Evolutionary conservation across 352 stramenopile genomes (phyloP).

Genomic region (Phytopythium vexans): DNA sequence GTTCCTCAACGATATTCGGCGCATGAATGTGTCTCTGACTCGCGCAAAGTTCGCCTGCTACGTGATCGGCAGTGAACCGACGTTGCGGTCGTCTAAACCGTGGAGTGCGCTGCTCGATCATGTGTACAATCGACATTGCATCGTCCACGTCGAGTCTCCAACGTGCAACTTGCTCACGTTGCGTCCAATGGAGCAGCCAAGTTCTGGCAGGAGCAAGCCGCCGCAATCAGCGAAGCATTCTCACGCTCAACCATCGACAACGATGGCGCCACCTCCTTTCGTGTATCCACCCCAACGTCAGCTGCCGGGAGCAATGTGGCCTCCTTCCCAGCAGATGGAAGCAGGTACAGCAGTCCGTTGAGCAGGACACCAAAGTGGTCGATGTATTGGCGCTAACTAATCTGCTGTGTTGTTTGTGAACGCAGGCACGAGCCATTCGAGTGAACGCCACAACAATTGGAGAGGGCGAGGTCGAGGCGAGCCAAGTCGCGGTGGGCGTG

Average conservation of each 20-base stretch:
- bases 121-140: constrained; percentile 50
- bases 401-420: too few species aligned
- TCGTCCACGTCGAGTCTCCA: constrained; percentile 83
- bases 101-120: constrained; percentile 81
- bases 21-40: constrained; percentile 89
- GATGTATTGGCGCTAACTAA: too few species aligned
- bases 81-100: constrained; percentile 79
- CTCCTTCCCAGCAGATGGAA: too few species aligned
- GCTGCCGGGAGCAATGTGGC: too few species aligned
- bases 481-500: constrained; percentile 17
- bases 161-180: constrained; percentile 73
- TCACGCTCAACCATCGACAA: constrained; percentile 14
- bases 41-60: constrained; percentile 88
- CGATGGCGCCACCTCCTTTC: background rate
- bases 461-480: constrained; percentile 31
- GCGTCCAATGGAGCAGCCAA: constrained; percentile 48
- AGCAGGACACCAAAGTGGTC: too few species aligned
- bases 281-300: too few species aligned
- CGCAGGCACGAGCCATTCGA: too few species aligned
- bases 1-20: constrained; percentile 87
- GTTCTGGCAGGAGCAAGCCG: constrained; percentile 11
- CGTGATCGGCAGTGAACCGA: constrained; percentile 82
- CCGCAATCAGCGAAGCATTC: constrained; percentile 9
- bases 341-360: too few species aligned
- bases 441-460: constrained; percentile 13